Evolutionary conservation across 2,329 filamentous ascomycete genomes (phyloP).

Genomic region (Xylaria polymorpha): DNA sequence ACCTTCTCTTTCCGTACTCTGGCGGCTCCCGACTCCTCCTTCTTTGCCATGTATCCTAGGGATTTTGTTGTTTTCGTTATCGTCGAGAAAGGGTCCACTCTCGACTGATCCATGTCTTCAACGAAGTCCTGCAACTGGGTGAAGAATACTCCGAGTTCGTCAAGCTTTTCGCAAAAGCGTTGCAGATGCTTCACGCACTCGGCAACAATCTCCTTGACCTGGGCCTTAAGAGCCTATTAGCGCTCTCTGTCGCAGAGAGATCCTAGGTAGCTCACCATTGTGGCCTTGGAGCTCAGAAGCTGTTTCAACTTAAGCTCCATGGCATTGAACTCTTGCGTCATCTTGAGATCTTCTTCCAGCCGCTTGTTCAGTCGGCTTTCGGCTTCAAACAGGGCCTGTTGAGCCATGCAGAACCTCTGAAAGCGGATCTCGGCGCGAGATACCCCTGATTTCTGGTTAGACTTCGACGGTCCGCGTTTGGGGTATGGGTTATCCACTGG

Average conservation of each 20-base stretch:
- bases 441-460: constrained; percentile 13
- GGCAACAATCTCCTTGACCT: constrained; percentile 21
- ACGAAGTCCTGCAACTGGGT: constrained; percentile 11
- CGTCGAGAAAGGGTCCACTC: constrained; percentile 6
- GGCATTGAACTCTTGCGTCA: constrained; percentile 16
- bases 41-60: background rate
- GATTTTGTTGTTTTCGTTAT: constrained; percentile 16
- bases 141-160: constrained; percentile 16
- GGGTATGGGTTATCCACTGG: constrained; percentile 11
- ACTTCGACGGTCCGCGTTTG: too few species aligned
- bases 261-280: background rate
- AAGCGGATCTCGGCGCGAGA: constrained; percentile 23
- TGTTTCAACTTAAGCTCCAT: constrained; percentile 21
- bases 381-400: constrained; percentile 17
- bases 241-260: background rate
- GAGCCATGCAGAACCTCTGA: background rate
- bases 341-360: constrained; percentile 16
- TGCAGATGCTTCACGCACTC: constrained; percentile 25
- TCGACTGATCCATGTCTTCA: constrained; percentile 13
- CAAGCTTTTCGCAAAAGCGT: constrained; percentile 20
- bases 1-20: constrained; percentile 3
- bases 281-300: constrained; percentile 17
- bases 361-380: constrained; percentile 3
- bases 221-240: constrained; percentile 1
- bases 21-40: background rate